phyloP scores from a whole-genome alignment of 202 grass and related monocot species.

The Setaria viridis region DNA sequence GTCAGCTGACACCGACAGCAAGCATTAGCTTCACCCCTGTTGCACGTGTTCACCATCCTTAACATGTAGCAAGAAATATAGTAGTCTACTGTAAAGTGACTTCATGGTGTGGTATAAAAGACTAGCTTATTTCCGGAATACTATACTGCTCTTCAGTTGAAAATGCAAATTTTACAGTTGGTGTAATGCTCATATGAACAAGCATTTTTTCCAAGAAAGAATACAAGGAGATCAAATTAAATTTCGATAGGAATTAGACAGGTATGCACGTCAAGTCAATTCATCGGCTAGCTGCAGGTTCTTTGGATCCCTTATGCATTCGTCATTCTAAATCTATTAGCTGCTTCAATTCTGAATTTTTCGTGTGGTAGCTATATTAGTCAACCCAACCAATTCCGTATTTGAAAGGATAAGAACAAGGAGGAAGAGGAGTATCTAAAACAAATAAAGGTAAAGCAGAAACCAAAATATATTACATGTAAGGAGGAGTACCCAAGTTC shows the following conservation, averaged over 20 bases:
- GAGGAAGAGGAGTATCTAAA: constrained; percentile 15
- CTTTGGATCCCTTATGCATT: neutral
- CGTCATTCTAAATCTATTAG: neutral
- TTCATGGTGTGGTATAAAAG: too few species aligned
- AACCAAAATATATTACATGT: neutral
- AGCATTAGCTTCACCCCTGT: too few species aligned
- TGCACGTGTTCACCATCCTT: too few species aligned
- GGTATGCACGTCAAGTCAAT: neutral
- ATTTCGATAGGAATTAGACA: neutral
- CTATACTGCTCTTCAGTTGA: neutral
- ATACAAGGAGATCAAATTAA: neutral
- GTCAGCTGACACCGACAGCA: too few species aligned
- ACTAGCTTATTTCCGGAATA: too few species aligned
- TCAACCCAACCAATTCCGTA: constrained; percentile 2
- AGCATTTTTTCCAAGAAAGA: neutral
- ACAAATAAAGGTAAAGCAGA: constrained; percentile 24
- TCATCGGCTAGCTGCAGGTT: neutral
- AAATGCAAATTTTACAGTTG: neutral
- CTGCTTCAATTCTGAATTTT: neutral
- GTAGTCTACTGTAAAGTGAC: too few species aligned
- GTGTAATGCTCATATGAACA: neutral
- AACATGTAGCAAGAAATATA: too few species aligned
- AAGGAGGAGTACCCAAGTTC: constrained; percentile 37
- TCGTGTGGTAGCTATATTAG: neutral
- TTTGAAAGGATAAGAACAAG: constrained; percentile 35